These are phyloP conservation scores for Chlorophyllum brunneum DNA, from an alignment of 768 basidiomycete genomes.

Conservation along the genomic window DNA sequence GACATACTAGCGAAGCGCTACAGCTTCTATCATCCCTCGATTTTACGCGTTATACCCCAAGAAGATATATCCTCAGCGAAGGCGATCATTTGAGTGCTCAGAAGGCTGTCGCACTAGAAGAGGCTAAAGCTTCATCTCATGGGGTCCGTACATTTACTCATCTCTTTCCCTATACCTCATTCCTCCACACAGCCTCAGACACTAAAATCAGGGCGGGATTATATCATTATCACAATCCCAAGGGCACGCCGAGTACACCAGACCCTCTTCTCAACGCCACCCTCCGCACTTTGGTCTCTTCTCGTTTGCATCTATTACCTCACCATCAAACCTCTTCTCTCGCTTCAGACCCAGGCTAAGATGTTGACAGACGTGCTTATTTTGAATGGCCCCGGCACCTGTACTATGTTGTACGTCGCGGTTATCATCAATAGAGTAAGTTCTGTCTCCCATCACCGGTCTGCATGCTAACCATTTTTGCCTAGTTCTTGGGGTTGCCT, in stretches of 20 bases:
- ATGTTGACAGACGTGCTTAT: slow-evolving; percentile 68
- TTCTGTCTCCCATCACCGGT: slow-evolving; percentile 13
- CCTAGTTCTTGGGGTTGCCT: slow-evolving; percentile 69
- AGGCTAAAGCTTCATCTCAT: slow-evolving; percentile 22
- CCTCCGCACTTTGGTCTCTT: slow-evolving; percentile 63
- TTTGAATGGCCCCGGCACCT: slow-evolving; percentile 95
- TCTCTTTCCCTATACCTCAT: slow-evolving; percentile 1
- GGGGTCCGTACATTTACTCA: slow-evolving; percentile 14
- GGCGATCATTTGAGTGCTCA: slow-evolving; percentile 76
- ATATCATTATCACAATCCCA: slow-evolving; percentile 65
- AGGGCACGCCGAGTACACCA: slow-evolving; percentile 89
- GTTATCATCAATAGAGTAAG: slow-evolving; percentile 70
- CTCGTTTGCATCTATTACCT: slow-evolving; percentile 57
- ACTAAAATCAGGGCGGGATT: slow-evolving; percentile 20
- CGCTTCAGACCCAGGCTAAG: not conserved
- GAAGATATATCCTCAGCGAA: slow-evolving; percentile 79
- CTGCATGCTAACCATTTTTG: not conserved
- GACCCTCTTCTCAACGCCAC: slow-evolving; percentile 61
- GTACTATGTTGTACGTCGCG: slow-evolving; percentile 71
- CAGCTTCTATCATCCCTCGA: slow-evolving; percentile 69
- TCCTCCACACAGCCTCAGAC: slow-evolving; percentile 2
- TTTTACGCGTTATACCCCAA: slow-evolving; percentile 66
- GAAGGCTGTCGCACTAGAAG: slow-evolving; percentile 69
- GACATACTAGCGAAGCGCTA: slow-evolving; percentile 89
- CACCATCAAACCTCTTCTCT: slow-evolving; percentile 40